Evolutionary conservation across 1,139 yeast species (phyloP), one percentile per base, ranked within the genome.

Genomic region (Arxiozyma heterogenica): DNA sequence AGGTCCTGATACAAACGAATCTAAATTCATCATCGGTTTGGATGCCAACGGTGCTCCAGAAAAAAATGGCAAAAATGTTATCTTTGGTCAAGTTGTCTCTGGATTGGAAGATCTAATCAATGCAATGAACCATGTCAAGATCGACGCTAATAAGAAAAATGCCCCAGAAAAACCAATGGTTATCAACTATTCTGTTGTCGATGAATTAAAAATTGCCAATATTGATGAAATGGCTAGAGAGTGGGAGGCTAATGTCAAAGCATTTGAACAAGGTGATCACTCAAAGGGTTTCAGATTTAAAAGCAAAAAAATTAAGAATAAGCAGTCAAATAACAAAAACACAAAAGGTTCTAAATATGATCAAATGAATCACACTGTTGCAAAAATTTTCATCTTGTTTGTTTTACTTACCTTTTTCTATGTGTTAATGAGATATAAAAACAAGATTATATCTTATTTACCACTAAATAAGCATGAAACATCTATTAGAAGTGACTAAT

Each of bases 21-120:
- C 88, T 22, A 90, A 84, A 71, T 86, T 85, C 69, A 82, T 82
- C 71, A 79, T 83, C 64, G 81, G 85, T 57, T 80, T 86, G 15
- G 79, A 75, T 12, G 69, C 75, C 21, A 79, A 85, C 30, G 68
- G 73, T 39, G 78, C 82, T 78, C 77, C 86, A 52, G 86, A 95
- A 89, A 75, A 84, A 62, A 80, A 84, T 68, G 82, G 81, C 34
- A 71, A 71, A 15, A 85, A 84, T 69, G 91, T 85, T 61, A 90
- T 83, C 5, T 85, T 85, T 65, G 94, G 93, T 52, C 87, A 84
- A 70, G 84, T 86, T 52, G 63, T 80, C 20, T 83, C 82, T 45
- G 93, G 93, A 9, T 71, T 78, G 55, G 86, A 83, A 46, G 79
- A 80, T 23, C 77, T 81, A 42, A 74, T 68, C 20, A 75, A 78